phyloP scores from a whole-genome alignment of 441 rosid species.

The Gossypium gossypioides region DNA sequence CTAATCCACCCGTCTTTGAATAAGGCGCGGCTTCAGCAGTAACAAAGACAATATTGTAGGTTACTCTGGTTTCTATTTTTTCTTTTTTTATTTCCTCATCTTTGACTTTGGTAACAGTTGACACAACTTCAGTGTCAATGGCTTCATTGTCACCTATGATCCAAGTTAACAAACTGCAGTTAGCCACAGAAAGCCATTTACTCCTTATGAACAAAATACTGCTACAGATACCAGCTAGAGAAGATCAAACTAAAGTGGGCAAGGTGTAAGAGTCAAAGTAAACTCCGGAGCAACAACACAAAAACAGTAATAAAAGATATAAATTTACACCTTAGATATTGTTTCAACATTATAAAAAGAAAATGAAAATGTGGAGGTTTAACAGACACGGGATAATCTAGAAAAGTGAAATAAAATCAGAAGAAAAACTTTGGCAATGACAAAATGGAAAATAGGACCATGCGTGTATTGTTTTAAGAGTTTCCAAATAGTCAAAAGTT shows the following conservation, averaged over 20 bases:
- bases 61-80: conserved; percentile 23
- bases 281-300: background rate
- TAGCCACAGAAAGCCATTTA: background rate
- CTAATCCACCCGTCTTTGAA: conserved; percentile 92
- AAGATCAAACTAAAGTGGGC: background rate
- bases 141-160: conserved; percentile 27
- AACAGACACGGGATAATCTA: too few relatives aligned
- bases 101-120: conserved; percentile 27
- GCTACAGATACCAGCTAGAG: background rate
- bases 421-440: too few relatives aligned
- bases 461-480: too few relatives aligned
- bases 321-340: background rate
- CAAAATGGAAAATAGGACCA: too few relatives aligned
- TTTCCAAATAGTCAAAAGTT: too few relatives aligned
- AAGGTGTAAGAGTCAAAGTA: background rate
- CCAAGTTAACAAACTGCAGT: conserved; percentile 7
- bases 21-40: conserved; percentile 91
- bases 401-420: too few relatives aligned
- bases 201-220: background rate
- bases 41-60: conserved; percentile 58
- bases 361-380: too few relatives aligned
- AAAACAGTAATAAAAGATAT: background rate
- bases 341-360: too few relatives aligned
- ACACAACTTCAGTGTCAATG: conserved; percentile 15
- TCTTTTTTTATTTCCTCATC: conserved; percentile 23